Conservation (phyloP, 2,329 filamentous ascomycete species). For the Microdochium nivale region DNA sequence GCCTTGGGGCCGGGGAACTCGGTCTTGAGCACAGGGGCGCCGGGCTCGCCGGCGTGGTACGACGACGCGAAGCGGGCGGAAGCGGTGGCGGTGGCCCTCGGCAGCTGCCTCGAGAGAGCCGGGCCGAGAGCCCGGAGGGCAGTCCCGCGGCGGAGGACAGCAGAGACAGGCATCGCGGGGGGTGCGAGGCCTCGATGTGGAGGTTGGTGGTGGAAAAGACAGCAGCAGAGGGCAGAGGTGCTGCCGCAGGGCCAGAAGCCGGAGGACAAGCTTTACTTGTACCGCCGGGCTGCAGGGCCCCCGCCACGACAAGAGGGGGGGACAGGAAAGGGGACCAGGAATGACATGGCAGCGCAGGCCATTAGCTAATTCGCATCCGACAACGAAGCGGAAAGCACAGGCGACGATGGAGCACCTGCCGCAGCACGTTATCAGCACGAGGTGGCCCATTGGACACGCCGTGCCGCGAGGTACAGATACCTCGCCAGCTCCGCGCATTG, state of each 20-base stretch:
- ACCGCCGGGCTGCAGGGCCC: neutral
- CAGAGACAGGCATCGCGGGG: neutral
- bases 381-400: neutral
- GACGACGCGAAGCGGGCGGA: slow-evolving; percentile 17
- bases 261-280: neutral
- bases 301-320: too few relatives aligned
- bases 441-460: too few relatives aligned
- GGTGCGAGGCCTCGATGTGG: neutral
- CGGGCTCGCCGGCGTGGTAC: slow-evolving; percentile 35
- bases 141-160: neutral
- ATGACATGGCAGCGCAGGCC: neutral
- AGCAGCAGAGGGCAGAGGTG: neutral
- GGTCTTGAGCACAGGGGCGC: slow-evolving; percentile 43
- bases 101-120: slow-evolving; percentile 6
- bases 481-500: neutral
- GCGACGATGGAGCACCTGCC: neutral
- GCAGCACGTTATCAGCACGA: neutral
- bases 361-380: neutral
- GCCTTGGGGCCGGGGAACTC: slow-evolving; percentile 70
- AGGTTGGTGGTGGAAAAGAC: neutral
- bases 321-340: neutral
- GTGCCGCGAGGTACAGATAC: too few relatives aligned
- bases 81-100: slow-evolving; percentile 8
- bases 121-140: slow-evolving; percentile 5
- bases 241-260: neutral